Evolutionary conservation across 805 yeast genomes (phyloP), one percentile per base, ranked within the genome.

Genomic region (Candida golubevii): DNA sequence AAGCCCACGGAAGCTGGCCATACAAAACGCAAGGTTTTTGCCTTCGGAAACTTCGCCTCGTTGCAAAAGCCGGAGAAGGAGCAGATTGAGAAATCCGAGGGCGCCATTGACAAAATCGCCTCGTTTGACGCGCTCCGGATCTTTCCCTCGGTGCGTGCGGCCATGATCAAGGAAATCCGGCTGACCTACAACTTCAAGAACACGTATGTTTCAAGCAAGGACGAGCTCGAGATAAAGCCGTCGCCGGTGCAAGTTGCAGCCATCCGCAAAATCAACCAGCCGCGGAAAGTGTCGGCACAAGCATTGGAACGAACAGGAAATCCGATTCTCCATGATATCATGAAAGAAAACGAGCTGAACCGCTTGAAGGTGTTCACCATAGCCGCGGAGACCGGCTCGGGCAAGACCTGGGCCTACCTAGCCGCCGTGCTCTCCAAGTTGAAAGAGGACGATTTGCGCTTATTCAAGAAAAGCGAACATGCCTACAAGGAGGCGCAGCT

Each of bases 311-410:
- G 72, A 31, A 54, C 54, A 11, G 63, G 65, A 10, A 51, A 54
- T 13, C 55, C 55, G 4, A 60, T 68, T 26, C 48, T 55, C 30
- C 49, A 58, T 6, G 66, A 62, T 27, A 53, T 66, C 44, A 55
- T 59, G 38, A 46, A 53, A 34, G 56, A 57, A 11, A 67, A 69
- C 44, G 68, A 63, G 45, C 41, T 38, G 18, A 62, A 58, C 26
- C 60, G 58, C 46, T 55, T 81, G 39, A 80, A 81, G 51, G 75
- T 83, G 0, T 88, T 79, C 69, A 79, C 93, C 2, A 63, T 91
- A 43, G 97, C 98, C 0, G 96, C 97, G 3, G 98, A 93, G 61
- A 91, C 99, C 0, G 99, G 99, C 0, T 85, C 96, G 0, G 99
- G 99, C 8, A 91, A 91, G 60, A 91, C 99, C 0, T 81, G 96